Conservation (phyloP, 164 flowering plant genomes). For the Tinospora cordifolia region DNA sequence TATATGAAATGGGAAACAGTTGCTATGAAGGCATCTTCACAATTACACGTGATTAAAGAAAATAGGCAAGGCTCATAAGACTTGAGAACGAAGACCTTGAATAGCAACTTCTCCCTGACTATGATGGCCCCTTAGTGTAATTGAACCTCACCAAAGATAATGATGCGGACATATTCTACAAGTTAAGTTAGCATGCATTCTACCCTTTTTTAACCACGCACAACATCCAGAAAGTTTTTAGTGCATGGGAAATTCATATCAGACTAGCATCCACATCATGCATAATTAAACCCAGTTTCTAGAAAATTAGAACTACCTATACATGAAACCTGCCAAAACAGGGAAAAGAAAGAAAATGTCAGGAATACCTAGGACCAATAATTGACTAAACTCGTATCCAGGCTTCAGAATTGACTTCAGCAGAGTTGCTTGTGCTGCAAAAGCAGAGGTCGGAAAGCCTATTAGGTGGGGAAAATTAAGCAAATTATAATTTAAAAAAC, state of each 20-base stretch:
- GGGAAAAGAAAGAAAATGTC: not conserved
- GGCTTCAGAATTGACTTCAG: conserved; percentile 69
- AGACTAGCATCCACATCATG: not conserved
- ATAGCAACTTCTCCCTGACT: no score
- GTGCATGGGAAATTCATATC: not conserved
- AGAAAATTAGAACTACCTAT: not conserved
- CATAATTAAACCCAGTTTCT: not conserved
- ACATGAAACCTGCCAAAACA: not conserved
- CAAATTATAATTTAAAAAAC: conserved; percentile 3
- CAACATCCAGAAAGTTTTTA: not conserved
- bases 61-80: no score
- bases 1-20: no score
- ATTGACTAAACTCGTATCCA: conserved; percentile 68
- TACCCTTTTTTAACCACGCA: not conserved
- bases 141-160: no score
- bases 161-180: no score
- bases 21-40: no score
- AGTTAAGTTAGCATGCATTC: not conserved
- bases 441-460: not conserved
- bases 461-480: not conserved
- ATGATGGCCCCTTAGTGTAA: no score
- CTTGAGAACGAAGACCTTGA: no score
- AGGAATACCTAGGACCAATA: conserved; percentile 67
- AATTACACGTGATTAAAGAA: no score
- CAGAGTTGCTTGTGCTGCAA: conserved; percentile 51